These are phyloP conservation scores for Nymphaea colorata DNA, from an alignment of 164 flowering plant species.

Conservation along the genomic window DNA sequence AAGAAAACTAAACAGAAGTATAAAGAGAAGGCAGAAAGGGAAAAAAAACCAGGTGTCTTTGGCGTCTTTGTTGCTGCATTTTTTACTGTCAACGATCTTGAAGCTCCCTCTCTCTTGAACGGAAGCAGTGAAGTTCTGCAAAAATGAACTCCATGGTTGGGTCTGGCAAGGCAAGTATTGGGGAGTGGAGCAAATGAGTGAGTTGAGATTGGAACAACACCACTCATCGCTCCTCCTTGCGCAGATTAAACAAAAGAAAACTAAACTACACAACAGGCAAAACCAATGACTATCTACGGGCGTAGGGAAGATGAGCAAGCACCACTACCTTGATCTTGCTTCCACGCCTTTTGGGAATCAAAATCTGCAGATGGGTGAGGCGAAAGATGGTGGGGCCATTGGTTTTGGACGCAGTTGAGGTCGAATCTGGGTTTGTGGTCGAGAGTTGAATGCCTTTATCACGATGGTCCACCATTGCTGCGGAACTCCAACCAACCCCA, in stretches of 20 bases:
- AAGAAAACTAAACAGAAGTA: not conserved
- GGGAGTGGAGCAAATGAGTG: conserved; percentile 13
- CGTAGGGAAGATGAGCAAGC: not conserved
- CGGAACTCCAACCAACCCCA: too few species aligned
- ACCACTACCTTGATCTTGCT: not conserved
- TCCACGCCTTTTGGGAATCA: not conserved
- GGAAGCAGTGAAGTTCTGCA: conserved; percentile 8
- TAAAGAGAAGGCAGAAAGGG: not conserved
- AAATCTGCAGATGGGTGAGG: conserved; percentile 9
- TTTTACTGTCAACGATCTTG: conserved; percentile 23
- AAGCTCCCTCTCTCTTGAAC: not conserved
- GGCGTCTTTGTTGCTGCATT: conserved; percentile 75
- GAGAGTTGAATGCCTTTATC: conserved; percentile 7
- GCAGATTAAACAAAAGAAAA: conserved; percentile 25
- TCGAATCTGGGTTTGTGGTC: conserved; percentile 62
- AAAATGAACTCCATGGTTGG: conserved; percentile 6
- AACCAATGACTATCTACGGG: not conserved
- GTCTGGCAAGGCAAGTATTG: conserved; percentile 7
- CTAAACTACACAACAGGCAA: conserved; percentile 5
- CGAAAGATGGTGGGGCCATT: conserved; percentile 12
- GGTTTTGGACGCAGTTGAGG: not conserved
- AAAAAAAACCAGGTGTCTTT: conserved; percentile 71
- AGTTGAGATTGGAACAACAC: conserved; percentile 12
- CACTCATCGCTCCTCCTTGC: conserved; percentile 1
- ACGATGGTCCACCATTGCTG: too few species aligned